Evolutionary conservation across 495 filamentous ascomycete species (phyloP).

Genomic region (Polyplosphaeria fusca): DNA sequence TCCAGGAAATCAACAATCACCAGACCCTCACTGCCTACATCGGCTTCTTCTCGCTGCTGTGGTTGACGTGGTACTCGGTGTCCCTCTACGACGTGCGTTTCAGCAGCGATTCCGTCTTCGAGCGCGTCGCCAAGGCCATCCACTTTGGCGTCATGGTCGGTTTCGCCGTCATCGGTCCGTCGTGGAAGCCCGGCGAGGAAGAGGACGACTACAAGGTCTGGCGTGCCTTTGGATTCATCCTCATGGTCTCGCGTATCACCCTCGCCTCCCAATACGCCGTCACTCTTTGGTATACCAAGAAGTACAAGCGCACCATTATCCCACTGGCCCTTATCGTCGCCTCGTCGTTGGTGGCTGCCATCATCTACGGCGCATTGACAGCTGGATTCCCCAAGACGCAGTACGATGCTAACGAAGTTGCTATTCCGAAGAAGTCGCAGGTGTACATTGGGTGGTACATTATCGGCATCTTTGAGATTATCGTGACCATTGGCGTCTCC

Average conservation of each 20-base stretch:
- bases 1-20: conserved; percentile 40
- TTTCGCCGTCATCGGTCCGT: conserved; percentile 30
- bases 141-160: conserved; percentile 53
- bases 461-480: conserved; percentile 54
- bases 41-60: conserved; percentile 64
- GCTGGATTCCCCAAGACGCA: conserved; percentile 18
- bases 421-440: conserved; percentile 41
- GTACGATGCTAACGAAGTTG: neutral
- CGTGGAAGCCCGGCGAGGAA: conserved; percentile 31
- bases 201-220: conserved; percentile 22
- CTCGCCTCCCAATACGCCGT: conserved; percentile 25
- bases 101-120: conserved; percentile 63
- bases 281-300: conserved; percentile 23
- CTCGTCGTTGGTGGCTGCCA: conserved; percentile 23
- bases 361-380: conserved; percentile 26
- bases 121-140: conserved; percentile 59
- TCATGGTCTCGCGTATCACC: conserved; percentile 30
- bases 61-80: conserved; percentile 71
- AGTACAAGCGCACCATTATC: conserved; percentile 24
- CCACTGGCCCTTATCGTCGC: conserved; percentile 23
- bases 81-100: conserved; percentile 69
- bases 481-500: conserved; percentile 54
- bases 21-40: conserved; percentile 50
- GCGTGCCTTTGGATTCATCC: conserved; percentile 29
- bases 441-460: conserved; percentile 61